These are phyloP conservation scores for Phytophthora tubulina DNA, from an alignment of 352 stramenopile genomes.

Conservation along the genomic window DNA sequence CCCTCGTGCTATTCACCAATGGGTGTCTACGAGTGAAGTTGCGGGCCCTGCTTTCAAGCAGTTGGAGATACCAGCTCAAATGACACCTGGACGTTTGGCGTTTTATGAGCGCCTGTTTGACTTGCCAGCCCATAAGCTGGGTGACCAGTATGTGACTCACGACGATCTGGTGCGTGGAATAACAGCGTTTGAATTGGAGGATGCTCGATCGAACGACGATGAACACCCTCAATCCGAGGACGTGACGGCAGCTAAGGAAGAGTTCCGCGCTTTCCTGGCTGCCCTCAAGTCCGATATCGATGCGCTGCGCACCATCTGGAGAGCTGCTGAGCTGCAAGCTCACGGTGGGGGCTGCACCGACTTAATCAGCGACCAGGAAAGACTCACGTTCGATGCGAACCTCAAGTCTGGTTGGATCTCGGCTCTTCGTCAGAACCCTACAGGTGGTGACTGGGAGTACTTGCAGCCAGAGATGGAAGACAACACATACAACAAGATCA, in stretches of 20 bases:
- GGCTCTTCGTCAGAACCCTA: constrained; percentile 77
- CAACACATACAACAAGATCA: constrained; percentile 37
- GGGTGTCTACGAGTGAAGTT: constrained; percentile 39
- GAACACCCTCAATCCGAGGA: constrained; percentile 34
- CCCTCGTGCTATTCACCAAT: constrained; percentile 52
- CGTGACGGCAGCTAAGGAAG: constrained; percentile 36
- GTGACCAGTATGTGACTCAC: constrained; percentile 68
- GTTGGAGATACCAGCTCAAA: constrained; percentile 6
- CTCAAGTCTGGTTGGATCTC: constrained; percentile 81
- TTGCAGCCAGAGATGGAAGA: constrained; percentile 49
- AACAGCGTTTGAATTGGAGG: constrained; percentile 42
- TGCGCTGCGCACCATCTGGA: constrained; percentile 71
- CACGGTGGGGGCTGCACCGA: constrained; percentile 40
- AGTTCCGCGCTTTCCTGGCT: constrained; percentile 57
- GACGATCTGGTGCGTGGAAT: constrained; percentile 77
- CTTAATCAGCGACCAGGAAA: constrained; percentile 41
- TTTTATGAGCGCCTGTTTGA: constrained; percentile 64
- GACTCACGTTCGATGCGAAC: constrained; percentile 76
- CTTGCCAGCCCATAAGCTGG: constrained; percentile 46
- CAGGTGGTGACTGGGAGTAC: constrained; percentile 65
- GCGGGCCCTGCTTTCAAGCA: constrained; percentile 3
- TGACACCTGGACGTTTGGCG: constrained; percentile 36
- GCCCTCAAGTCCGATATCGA: constrained; percentile 62
- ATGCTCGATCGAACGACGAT: constrained; percentile 27
- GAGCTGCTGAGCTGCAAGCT: constrained; percentile 71